Evolutionary conservation across 169 alveolate genomes (phyloP), one percentile per base, ranked within the genome.

Genomic region (Plasmodium chabaudi): DNA sequence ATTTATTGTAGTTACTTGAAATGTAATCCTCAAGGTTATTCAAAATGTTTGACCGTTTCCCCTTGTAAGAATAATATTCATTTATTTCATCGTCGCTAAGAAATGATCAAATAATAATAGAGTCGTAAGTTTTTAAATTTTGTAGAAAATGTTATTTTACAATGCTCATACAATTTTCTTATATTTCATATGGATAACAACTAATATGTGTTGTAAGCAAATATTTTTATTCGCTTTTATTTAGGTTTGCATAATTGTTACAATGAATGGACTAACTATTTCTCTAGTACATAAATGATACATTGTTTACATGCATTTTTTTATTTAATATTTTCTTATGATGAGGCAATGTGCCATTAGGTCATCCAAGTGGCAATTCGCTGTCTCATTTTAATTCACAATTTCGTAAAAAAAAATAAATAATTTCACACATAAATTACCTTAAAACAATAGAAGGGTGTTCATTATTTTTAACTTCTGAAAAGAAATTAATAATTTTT

Each of bases 391-490:
- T 27, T 27, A 27, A n/a, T 49, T 10, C 15, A n/a, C 7, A 49
- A n/a, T 9, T 10, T 17, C 3, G 42, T n/a, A 57, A 57, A 57
- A 57, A 57, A 57, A 57, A 56, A 57, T 13, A 46, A 39, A 27
- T 7, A 4, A 23, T 23, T 34, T n/a, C 9, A 67, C 7, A 17
- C 23, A 17, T 1, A 5, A 13, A 10, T 19, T 77, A 77, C 88
- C 75, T 77, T 7, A 77, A 68, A 42, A 46, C 51, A 17, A 77
- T 57, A 23, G 64, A 47, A 15, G 79, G 88, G 6, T 77, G 88
- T 23, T 77, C 88, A 39, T 77, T 77, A 13, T 75, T 75, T 57
- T 77, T 77, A n/a, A 77, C 88, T 13, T 77, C 88, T 19, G 88
- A 53, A 61, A 77, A 77, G 21, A 77, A 77, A 39, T 63, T 77